Conservation (phyloP, 2,329 filamentous ascomycete genomes). For the Fusarium marasasianum region DNA sequence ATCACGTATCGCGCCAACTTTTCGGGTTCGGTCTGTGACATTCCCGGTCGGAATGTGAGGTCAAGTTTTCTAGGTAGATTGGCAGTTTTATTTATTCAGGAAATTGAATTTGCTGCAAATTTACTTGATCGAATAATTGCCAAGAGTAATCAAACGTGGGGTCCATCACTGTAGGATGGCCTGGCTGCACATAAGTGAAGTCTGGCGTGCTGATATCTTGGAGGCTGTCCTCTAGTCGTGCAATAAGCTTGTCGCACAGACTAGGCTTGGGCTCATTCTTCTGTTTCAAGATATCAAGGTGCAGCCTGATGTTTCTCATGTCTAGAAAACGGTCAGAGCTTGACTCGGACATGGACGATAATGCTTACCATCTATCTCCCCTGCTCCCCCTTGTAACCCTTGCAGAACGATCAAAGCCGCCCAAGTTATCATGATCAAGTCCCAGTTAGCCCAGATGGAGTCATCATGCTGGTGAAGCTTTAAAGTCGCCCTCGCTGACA, state of each 20-base stretch:
- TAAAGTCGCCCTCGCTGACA: neutral
- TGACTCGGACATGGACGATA: rapidly evolving
- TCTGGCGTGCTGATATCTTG: constrained; percentile 15
- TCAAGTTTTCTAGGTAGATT: rapidly evolving
- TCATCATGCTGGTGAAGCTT: constrained; percentile 16
- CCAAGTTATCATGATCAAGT: constrained; percentile 14
- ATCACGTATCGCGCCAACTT: neutral
- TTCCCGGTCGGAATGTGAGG: neutral
- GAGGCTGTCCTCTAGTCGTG: neutral
- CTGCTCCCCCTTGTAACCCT: constrained; percentile 3
- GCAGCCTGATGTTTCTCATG: constrained; percentile 15
- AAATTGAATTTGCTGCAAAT: constrained; percentile 13
- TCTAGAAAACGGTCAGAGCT: neutral
- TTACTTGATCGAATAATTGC: constrained; percentile 16
- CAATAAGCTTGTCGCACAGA: constrained; percentile 10
- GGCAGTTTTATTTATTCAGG: neutral
- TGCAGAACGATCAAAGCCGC: constrained; percentile 9
- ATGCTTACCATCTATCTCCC: constrained; percentile 1
- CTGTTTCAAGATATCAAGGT: constrained; percentile 6
- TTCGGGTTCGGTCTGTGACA: constrained; percentile 1
- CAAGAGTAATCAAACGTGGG: constrained; percentile 11
- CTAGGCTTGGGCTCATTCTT: constrained; percentile 10
- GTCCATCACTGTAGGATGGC: constrained; percentile 1
- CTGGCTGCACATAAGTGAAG: constrained; percentile 3
- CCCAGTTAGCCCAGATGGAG: constrained; percentile 14